A percentile compares a stretch with the other conserved stretches of the same genome.
These are phyloP conservation scores for Tetragonia tetragonoides DNA, from an alignment of 148 eudicot species.

Conservation along the genomic window DNA sequence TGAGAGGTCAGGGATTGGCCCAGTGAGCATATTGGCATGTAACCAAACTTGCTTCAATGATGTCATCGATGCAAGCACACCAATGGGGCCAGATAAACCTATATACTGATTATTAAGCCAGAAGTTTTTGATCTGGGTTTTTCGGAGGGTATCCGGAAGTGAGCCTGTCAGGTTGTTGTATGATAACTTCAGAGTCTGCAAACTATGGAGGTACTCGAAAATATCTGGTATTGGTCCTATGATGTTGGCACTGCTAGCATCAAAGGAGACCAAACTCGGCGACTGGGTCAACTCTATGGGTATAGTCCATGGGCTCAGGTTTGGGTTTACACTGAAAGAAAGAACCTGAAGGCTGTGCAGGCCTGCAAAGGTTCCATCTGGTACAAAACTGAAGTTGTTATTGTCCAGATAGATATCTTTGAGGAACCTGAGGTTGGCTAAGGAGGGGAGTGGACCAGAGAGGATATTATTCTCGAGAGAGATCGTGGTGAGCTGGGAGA, in stretches of 20 bases:
- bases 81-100: conserved; percentile 28
- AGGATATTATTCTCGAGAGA: conserved; percentile 44
- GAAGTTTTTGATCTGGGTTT: not conserved
- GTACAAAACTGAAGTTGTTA: conserved; percentile 50
- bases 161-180: conserved; percentile 12
- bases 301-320: conserved; percentile 42
- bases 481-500: conserved; percentile 47
- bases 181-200: conserved; percentile 43
- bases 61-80: conserved; percentile 20
- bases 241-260: conserved; percentile 36
- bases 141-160: not conserved
- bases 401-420: conserved; percentile 32
- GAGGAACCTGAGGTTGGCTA: conserved; percentile 41
- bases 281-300: conserved; percentile 41
- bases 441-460: conserved; percentile 53
- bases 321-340: conserved; percentile 34
- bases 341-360: conserved; percentile 40
- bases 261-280: conserved; percentile 23
- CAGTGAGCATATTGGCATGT: conserved; percentile 47
- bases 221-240: conserved; percentile 53
- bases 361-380: conserved; percentile 44
- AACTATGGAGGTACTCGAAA: conserved; percentile 37
- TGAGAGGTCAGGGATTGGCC: conserved; percentile 52
- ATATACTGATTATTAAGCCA: conserved; percentile 23
- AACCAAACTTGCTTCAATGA: conserved; percentile 45